These are phyloP conservation scores for Mycena sanguinolenta DNA, from an alignment of 768 basidiomycete species.

Conservation along the genomic window DNA sequence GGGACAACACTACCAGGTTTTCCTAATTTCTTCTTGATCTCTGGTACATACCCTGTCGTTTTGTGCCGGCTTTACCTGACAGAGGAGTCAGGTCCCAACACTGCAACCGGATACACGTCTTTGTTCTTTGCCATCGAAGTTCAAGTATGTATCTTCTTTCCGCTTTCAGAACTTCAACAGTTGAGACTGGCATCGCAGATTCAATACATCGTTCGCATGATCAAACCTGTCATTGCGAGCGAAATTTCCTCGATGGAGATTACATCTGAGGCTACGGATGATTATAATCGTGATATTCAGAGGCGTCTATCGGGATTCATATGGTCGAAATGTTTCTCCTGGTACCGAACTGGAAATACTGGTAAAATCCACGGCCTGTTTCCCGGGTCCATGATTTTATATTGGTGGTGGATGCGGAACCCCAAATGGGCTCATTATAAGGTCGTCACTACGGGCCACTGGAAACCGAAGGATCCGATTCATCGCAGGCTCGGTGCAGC, in stretches of 20 bases:
- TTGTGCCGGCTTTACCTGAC: not conserved
- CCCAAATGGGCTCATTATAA: slow-evolving; percentile 51
- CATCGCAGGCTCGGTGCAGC: not conserved
- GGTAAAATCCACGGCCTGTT: slow-evolving; percentile 48
- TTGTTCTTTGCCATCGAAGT: slow-evolving; percentile 58
- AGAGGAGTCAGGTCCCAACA: slow-evolving; percentile 56
- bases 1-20: slow-evolving; percentile 60
- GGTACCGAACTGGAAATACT: slow-evolving; percentile 47
- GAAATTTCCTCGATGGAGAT: slow-evolving; percentile 53
- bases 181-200: slow-evolving; percentile 45
- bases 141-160: slow-evolving; percentile 48
- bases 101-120: slow-evolving; percentile 58
- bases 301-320: slow-evolving; percentile 48
- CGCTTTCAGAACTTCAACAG: not conserved
- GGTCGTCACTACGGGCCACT: slow-evolving; percentile 40
- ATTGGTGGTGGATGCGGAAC: slow-evolving; percentile 52
- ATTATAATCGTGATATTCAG: slow-evolving; percentile 57
- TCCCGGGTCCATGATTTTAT: slow-evolving; percentile 47
- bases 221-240: slow-evolving; percentile 55
- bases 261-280: slow-evolving; percentile 48
- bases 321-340: slow-evolving; percentile 51
- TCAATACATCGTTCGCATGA: slow-evolving; percentile 56
- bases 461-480: slow-evolving; percentile 34
- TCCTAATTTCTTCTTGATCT: slow-evolving; percentile 59
- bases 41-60: slow-evolving; percentile 44